Base-by-base conservation (phyloP, 805 yeast genomes). In the Wickerhamomyces tratensis region DNA sequence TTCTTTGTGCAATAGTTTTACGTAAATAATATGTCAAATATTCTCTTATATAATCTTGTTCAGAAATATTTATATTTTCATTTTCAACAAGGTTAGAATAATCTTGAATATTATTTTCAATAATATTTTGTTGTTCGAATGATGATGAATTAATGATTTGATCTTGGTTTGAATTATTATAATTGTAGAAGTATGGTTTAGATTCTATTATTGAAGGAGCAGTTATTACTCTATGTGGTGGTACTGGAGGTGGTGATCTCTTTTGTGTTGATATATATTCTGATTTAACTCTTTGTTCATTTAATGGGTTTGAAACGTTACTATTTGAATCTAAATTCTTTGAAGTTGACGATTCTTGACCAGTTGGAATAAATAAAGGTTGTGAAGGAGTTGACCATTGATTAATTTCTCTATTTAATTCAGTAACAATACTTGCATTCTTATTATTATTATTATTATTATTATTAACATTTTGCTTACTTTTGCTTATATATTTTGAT, bases 401-500 rank as follows among this genome's bases (percentile, higher is more conserved):
- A 30, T 51, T 53, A 15, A 50, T 54, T 20, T 56, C 59, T 45
- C 49, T 55, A 43, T 52, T 51, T 29, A 56, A 25, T 38, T 55
- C 61, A 8, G 56, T 45, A 6, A 55, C 54, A 31, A n/a, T 33
- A 26, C 35, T 35, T 7, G 11, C 11, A 3, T 33, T 34, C n/a
- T 29, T 29, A 5, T 27, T 29, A 13, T 26, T n/a, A n/a, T 13
- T 20, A 10, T n/a, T n/a, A n/a, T 29, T 29, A 5, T 27, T 29
- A 13, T 26, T n/a, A n/a, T 13, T 20, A 10, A 11, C 33, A 6
- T 34, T 38, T 7, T 12, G 11, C 20, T 29, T 27, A 27, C 35
- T 39, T 4, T 33, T 20, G 6, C 36, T 42, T 35, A 31, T 30
- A n/a, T 20, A 27, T 12, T 14, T 37, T 29, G 14, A n/a, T 25